Conservation (phyloP, 108 stramenopile genomes). For the Nannochloropsis gaditana region DNA sequence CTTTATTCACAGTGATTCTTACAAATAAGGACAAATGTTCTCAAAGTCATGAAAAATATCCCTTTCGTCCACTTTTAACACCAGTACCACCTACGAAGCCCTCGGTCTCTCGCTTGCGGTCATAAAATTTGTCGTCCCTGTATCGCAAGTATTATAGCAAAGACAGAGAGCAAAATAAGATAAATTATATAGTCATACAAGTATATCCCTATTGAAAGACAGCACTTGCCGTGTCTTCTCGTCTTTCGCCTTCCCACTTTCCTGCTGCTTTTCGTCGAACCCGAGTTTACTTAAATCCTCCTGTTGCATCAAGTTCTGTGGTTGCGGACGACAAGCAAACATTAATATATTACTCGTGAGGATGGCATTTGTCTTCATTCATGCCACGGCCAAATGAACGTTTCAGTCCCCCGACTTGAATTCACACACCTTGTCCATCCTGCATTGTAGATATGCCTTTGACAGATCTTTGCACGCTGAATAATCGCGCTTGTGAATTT, state of each 20-base stretch:
- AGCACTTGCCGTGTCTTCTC: not conserved
- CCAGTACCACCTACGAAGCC: conserved; percentile 1
- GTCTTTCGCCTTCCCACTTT: not conserved
- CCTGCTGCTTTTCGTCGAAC: not conserved
- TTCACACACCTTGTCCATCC: not conserved
- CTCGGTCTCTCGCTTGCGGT: conserved; percentile 11
- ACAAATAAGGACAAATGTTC: no score
- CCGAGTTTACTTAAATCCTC: conserved; percentile 11
- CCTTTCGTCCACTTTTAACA: not conserved
- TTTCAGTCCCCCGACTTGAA: not conserved
- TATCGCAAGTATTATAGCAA: not conserved
- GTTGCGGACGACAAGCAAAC: not conserved
- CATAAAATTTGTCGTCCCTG: not conserved
- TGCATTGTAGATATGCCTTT: conserved; percentile 16
- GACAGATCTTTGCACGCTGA: not conserved
- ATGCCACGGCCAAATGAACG: not conserved
- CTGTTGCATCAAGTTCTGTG: not conserved
- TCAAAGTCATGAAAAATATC: not conserved
- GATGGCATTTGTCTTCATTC: not conserved
- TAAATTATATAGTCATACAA: no score
- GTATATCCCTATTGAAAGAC: not conserved
- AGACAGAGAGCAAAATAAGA: not conserved
- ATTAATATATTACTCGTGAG: not conserved
- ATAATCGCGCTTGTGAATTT: conserved; percentile 5
- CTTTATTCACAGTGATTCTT: no score